Base-by-base conservation (phyloP, 768 basidiomycete species). In the Kwoniella newhampshirensis region DNA sequence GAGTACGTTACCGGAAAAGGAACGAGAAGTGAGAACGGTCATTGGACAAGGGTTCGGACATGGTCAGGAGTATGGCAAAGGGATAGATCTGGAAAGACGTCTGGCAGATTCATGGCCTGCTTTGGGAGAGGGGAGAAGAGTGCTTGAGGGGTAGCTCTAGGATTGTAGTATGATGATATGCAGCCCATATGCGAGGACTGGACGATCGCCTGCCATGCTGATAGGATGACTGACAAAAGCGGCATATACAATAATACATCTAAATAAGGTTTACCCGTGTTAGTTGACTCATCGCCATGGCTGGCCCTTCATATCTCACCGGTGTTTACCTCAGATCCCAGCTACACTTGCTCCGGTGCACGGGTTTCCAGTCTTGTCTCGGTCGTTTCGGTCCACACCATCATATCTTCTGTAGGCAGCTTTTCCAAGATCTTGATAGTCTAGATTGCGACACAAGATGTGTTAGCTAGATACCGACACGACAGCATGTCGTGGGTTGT, bases 331-430 rank as follows among this genome's bases (percentile, higher is more conserved):
- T n/a, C n/a, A n/a, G n/a, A n/a, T n/a, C n/a, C n/a, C n/a, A 13
- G 13, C 13, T 32, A 32, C 7, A 32, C 7, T 23, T 46, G 54
- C 13, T 55, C 56, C 15, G 56, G 56, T 15, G 56, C 56, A 7
- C 56, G 37, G 28, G 56, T 51, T 18, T 58, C 49, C 28, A 58
- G 32, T 35, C 51, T 58, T 4, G 41, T 58, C 30, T 58, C 56
- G 15, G 42, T 42, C n/a, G 39, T 27, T 52, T 59, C 57, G 7
- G 51, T 48, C 57, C 57, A 59, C 2, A 52, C 13, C 49, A 52
- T 52, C 57, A 59, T 59, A 47, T 59, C 57, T 25, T 59, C 45
- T 18, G 35, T 20, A 4, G 57, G 57, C n/a, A 59, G 27, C 20
- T 41, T 35, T 28, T 59, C 51, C 23, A 59, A 32, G 4, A 59